Evolutionary conservation across 345 rosid genomes (phyloP).

Genomic region (Pugionium dolabratum): DNA sequence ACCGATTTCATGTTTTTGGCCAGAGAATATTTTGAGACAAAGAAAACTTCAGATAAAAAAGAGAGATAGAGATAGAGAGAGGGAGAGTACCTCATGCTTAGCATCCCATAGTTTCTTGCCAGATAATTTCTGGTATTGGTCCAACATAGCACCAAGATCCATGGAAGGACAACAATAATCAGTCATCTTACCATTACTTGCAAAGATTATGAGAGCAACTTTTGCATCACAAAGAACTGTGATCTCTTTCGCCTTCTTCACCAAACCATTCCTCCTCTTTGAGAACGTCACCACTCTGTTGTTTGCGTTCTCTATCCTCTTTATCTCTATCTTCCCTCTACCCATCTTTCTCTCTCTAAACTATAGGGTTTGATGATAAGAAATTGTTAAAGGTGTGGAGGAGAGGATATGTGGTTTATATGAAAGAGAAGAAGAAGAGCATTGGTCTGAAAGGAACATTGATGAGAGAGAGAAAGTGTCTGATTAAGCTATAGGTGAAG

Average conservation of each 20-base stretch:
- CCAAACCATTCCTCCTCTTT: slow-evolving; percentile 72
- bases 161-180: slow-evolving; percentile 67
- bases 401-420: slow-evolving; percentile 36
- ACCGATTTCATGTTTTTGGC: slow-evolving; percentile 25
- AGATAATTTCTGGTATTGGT: slow-evolving; percentile 68
- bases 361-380: slow-evolving; percentile 26
- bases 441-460: slow-evolving; percentile 29
- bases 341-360: slow-evolving; percentile 51
- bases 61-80: no score
- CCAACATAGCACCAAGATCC: slow-evolving; percentile 69
- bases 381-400: slow-evolving; percentile 24
- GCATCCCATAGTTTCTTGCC: slow-evolving; percentile 92
- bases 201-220: slow-evolving; percentile 69
- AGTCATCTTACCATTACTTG: slow-evolving; percentile 66
- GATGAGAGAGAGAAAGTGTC: slow-evolving; percentile 23
- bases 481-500: slow-evolving; percentile 35
- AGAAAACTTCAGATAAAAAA: no score
- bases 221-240: slow-evolving; percentile 76
- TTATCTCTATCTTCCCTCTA: slow-evolving; percentile 81
- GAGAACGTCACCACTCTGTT: slow-evolving; percentile 76
- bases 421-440: slow-evolving; percentile 12
- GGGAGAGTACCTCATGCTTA: slow-evolving; percentile 75
- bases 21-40: slow-evolving; percentile 27
- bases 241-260: slow-evolving; percentile 80
- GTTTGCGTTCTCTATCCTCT: slow-evolving; percentile 74